Conservation (phyloP, 2,329 filamentous ascomycete genomes). For the Hypoxylon sp. region DNA sequence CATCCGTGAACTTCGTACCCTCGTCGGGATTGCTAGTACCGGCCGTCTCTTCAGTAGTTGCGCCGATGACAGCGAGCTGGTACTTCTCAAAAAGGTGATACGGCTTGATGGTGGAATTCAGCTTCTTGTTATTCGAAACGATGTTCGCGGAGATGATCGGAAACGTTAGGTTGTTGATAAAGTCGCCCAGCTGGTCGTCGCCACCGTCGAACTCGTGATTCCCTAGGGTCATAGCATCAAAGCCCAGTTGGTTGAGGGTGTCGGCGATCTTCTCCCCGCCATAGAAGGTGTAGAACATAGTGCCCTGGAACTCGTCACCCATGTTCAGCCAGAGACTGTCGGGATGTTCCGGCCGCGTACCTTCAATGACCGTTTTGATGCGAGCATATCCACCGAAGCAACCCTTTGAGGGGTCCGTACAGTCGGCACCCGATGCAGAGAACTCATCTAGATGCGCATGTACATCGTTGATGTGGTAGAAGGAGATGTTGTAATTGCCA, state of each 20-base stretch:
- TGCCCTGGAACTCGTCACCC: constrained; percentile 80
- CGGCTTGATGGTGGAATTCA: constrained; percentile 75
- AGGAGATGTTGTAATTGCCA: constrained; percentile 71
- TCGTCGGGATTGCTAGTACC: constrained; percentile 71
- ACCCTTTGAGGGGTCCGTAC: constrained; percentile 67
- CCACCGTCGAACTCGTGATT: constrained; percentile 79
- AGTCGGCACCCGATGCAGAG: constrained; percentile 73
- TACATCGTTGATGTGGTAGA: constrained; percentile 80
- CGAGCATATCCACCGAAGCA: constrained; percentile 77
- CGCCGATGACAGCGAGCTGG: constrained; percentile 74
- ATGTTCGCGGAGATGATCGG: constrained; percentile 76
- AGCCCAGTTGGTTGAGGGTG: constrained; percentile 75
- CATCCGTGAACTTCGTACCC: constrained; percentile 71
- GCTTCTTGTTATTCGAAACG: constrained; percentile 69
- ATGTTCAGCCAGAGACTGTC: constrained; percentile 75
- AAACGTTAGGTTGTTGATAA: constrained; percentile 75
- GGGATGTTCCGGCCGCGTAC: constrained; percentile 69
- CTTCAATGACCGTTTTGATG: constrained; percentile 72
- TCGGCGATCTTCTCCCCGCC: constrained; percentile 78
- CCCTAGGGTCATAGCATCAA: constrained; percentile 77
- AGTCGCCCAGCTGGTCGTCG: constrained; percentile 73
- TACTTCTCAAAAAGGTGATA: constrained; percentile 76
- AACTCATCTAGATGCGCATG: constrained; percentile 78
- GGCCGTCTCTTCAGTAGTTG: constrained; percentile 72
- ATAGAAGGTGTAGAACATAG: constrained; percentile 77